Evolutionary conservation across 1,139 yeast species (phyloP), one percentile per base, ranked within the genome.

Genomic region (Debaryomyces coudertii): DNA sequence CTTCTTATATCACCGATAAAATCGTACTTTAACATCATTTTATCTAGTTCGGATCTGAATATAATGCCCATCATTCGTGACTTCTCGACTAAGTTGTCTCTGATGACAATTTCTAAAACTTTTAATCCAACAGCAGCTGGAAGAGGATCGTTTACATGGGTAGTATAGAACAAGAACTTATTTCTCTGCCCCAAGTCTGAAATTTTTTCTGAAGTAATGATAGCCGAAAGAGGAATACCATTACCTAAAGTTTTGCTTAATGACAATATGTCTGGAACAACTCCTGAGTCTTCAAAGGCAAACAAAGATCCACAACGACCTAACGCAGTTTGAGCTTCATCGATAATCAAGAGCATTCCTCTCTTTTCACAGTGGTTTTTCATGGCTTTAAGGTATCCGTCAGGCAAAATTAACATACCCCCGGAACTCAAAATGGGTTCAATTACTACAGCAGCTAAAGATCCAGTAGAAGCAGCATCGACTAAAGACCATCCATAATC

Each of bases 281-380:
- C 58, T 58, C 86, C 90, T 0, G 90, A 90, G 45, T 79, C 85
- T 39, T 71, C 66, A 82, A 71, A 59, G 89, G 96, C 0, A 96
- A 93, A 96, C 96, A 90, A 33, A 89, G 67, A 47, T 79, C 96
- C 96, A 0, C 95, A 76, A 62, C 97, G 83, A 20, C 95, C 95
- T 54, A 90, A 71, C 23, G 96, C 96, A 69, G 95, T 87, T 66
- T 90, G 96, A 57, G 90, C 89, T 66, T 90, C 97, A 66, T 90
- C 97, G 60, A 80, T 87, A 52, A 90, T 88, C 47, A 90, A 76
- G 36, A 86, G 61, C 5, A 87, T 90, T 42, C 84, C 82, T 53
- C 83, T 75, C 47, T 82, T 73, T 44, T 70, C 66, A 60, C 95
- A 87, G 43, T 85, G 66, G 53, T 77, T 63, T 54, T 85, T 82